Base-by-base conservation (phyloP, 768 basidiomycete genomes). In the Agrocybe pediades region DNA sequence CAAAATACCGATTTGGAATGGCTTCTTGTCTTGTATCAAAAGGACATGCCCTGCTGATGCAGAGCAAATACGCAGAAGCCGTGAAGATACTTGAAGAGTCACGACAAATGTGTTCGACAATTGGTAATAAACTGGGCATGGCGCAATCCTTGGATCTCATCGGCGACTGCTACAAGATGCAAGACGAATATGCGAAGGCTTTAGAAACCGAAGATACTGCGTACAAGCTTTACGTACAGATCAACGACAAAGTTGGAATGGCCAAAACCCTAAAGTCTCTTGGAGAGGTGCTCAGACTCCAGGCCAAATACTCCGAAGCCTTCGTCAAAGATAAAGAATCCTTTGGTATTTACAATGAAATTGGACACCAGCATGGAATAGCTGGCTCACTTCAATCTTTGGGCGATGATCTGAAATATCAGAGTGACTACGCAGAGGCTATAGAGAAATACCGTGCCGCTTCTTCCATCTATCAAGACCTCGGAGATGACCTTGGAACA, bases 221-320 rank as follows among this genome's bases (percentile, higher is more conserved):
- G n/a, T 43, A 49, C 43, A 13, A 20, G 1, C n/a, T 54, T 6
- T 48, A 47, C 30, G 13, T 8, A 2, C 25, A 54, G 17, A 24
- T 41, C 15, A n/a, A 17, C 0, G 19, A 49, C 26, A 19, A 49
- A 0, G 13, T 7, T 25, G 48, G 48, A 40, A 42, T 54, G 39
- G 53, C 53, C 11, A 25, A 52, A 9, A 45, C 25, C 33, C 20
- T 52, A 4, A 20, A 45, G 6, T 24, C 30, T 20, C 19, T 46
- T 24, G 51, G 43, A 20, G 16, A 25, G 23, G 29, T 20, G 33
- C 16, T 45, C 16, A 44, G 23, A 26, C 23, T 23, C 26, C 41
- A 33, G 17, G 41, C 30, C 15, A 46, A 52, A 39, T 29, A 45
- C 39, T 15, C 9, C 21, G 51, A 52, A 36, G 51, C 51, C 17